A percentile compares a stretch with the other conserved stretches of the same genome.
phyloP scores from a whole-genome alignment of 352 stramenopile species.

The Phytopythium oedochilum region DNA sequence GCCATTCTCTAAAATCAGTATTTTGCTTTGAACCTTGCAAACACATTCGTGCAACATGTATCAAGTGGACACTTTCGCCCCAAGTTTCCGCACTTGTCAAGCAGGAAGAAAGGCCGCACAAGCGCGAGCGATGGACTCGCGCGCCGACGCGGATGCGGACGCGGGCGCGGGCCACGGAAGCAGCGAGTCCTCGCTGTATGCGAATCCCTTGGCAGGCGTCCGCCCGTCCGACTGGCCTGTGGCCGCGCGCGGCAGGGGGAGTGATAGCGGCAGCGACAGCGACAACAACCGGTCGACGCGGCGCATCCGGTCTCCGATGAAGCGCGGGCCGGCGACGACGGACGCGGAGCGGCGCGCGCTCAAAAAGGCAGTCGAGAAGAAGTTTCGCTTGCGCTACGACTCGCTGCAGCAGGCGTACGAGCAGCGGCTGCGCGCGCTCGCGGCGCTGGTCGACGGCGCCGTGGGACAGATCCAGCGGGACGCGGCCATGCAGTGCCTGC shows the following conservation, averaged over 20 bases:
- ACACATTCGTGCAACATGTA: neutral
- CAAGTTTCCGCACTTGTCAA: neutral
- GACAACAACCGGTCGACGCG: neutral
- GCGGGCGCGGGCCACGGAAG: neutral
- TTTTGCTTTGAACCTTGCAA: neutral
- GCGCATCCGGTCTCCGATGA: neutral
- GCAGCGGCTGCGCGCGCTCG: constrained; percentile 54
- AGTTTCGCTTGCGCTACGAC: constrained; percentile 65
- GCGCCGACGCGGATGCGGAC: neutral
- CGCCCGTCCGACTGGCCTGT: constrained; percentile 1
- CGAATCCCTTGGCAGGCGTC: neutral
- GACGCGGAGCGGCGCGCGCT: constrained; percentile 22
- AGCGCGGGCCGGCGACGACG: neutral
- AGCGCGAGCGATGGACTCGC: neutral
- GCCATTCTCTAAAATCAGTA: neutral
- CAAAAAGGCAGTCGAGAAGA: constrained; percentile 59
- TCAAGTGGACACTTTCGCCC: neutral
- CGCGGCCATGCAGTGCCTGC: constrained; percentile 50
- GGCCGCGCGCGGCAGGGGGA: neutral
- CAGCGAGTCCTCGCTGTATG: neutral
- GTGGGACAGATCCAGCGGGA: constrained; percentile 55
- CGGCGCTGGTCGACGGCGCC: constrained; percentile 39
- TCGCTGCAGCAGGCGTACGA: constrained; percentile 72
- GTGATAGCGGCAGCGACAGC: neutral
- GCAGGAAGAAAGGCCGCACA: neutral